Base-by-base conservation (phyloP, 352 stramenopile species). In the Saprolegnia diclina region DNA sequence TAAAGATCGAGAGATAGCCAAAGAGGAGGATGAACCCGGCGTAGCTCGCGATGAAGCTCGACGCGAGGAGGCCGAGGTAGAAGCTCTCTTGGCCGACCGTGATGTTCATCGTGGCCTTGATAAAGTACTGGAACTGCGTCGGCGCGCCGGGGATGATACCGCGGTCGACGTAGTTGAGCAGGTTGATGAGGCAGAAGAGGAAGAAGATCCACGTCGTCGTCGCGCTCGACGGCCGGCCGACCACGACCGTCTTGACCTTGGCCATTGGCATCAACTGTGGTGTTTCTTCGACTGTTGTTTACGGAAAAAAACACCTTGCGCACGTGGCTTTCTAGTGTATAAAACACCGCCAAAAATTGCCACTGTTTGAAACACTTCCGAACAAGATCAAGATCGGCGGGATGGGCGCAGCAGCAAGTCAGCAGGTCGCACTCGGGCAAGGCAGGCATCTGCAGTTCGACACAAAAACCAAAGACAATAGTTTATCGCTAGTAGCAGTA, bases 111-210 rank as follows among this genome's bases (percentile, higher is more conserved):
- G 89, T 91, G 11, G 75, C 56, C 11, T 80, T 82, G 69, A 98
- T 95, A 72, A 98, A 98, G 54, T 79, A 81, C 67, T 95, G 86
- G 73, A 98, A 97, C 71, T 96, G 88, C 65, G 95, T 79, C 19
- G 88, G 87, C 0, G 92, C 89, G 11, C 95, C 95, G 0, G 95
- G 89, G 62, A 98, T 98, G 67, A 99, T 98, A 26, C 92, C 91
- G 26, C 94, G 89, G 79, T 98, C 93, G 50, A 97, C 72, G 75
- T 97, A 98, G 76, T 97, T 98, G 66, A 97, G 76, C 32, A 98
- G 75, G 73, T 98, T 98, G 72, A 95, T 93, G 37, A 82, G 74
- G 66, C 84, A 94, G 19, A 97, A 78, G 71, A 96, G 72, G 50
- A 93, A 74, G 69, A 97, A 93, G 61, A 89, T 68, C 62, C 62